These are phyloP conservation scores for Podospora didyma DNA, from an alignment of 495 filamentous ascomycete species.

Conservation along the genomic window DNA sequence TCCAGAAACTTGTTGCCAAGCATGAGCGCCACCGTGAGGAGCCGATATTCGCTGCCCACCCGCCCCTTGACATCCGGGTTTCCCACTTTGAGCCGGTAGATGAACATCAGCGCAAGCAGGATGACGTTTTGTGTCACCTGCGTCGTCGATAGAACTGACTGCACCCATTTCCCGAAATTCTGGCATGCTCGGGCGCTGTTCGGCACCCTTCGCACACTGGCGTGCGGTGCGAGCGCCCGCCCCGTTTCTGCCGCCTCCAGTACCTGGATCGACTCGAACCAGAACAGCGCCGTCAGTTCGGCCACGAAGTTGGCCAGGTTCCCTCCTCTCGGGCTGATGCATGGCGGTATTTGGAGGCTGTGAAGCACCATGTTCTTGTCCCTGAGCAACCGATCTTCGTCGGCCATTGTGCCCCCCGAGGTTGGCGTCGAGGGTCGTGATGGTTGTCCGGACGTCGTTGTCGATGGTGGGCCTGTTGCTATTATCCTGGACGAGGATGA, in stretches of 20 bases:
- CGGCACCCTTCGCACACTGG: slow-evolving; percentile 52
- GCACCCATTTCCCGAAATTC: slow-evolving; percentile 91
- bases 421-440: slow-evolving; percentile 32
- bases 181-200: slow-evolving; percentile 69
- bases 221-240: slow-evolving; percentile 34
- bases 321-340: slow-evolving; percentile 69
- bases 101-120: slow-evolving; percentile 83
- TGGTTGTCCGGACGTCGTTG: slow-evolving; percentile 16
- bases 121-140: slow-evolving; percentile 98
- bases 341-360: slow-evolving; percentile 64
- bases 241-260: slow-evolving; percentile 69
- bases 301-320: slow-evolving; percentile 79
- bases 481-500: slow-evolving; percentile 7
- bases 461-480: slow-evolving; percentile 9
- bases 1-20: slow-evolving; percentile 98
- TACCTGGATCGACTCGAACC: slow-evolving; percentile 88
- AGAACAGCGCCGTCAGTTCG: slow-evolving; percentile 95
- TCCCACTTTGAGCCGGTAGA: slow-evolving; percentile 86
- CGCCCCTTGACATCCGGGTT: slow-evolving; percentile 86
- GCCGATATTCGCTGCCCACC: slow-evolving; percentile 89
- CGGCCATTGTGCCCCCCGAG: slow-evolving; percentile 23
- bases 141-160: slow-evolving; percentile 84
- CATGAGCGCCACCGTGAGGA: slow-evolving; percentile 96
- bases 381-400: slow-evolving; percentile 24
- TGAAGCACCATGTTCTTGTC: slow-evolving; percentile 51